Evolutionary conservation across 208 protist species (phyloP).

Genomic region (Naegleria lovaniensis): DNA sequence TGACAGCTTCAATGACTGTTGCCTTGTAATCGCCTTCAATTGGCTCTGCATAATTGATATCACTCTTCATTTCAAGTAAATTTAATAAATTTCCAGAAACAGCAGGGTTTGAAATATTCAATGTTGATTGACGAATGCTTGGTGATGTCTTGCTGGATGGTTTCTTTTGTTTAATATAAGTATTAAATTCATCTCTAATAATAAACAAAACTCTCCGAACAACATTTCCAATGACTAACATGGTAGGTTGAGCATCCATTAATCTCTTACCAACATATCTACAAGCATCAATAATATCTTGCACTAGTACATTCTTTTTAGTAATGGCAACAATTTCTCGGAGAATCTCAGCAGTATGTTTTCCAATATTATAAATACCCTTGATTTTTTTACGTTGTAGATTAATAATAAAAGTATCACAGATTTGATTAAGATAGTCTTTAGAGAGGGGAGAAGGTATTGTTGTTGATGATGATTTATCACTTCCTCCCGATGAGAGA

Average conservation of each 20-base stretch:
- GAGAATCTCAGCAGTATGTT: slow-evolving; percentile 24
- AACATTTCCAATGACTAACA: slow-evolving; percentile 65
- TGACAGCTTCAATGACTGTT: slow-evolving; percentile 49
- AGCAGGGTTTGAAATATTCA: slow-evolving; percentile 11
- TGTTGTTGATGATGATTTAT: too few species aligned
- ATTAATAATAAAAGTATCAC: neutral
- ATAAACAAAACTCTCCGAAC: slow-evolving; percentile 65
- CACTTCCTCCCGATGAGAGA: too few species aligned
- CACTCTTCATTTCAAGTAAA: neutral
- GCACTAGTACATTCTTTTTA: slow-evolving; percentile 10
- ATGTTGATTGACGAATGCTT: slow-evolving; percentile 19
- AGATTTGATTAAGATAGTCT: neutral
- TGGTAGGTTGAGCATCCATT: slow-evolving; percentile 34
- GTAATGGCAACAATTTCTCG: slow-evolving; percentile 4
- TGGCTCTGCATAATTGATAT: slow-evolving; percentile 12
- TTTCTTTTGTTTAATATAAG: slow-evolving; percentile 33
- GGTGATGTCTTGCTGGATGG: neutral
- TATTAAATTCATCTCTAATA: slow-evolving; percentile 62
- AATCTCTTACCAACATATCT: slow-evolving; percentile 11
- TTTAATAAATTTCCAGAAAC: neutral
- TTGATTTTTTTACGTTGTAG: slow-evolving; percentile 10
- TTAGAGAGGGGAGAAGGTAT: neutral
- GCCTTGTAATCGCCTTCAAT: slow-evolving; percentile 39
- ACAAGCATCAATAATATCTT: slow-evolving; percentile 9
- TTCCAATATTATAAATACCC: neutral